phyloP scores from a whole-genome alignment of 2,329 filamentous ascomycete genomes.

The Albifimbria verrucaria region DNA sequence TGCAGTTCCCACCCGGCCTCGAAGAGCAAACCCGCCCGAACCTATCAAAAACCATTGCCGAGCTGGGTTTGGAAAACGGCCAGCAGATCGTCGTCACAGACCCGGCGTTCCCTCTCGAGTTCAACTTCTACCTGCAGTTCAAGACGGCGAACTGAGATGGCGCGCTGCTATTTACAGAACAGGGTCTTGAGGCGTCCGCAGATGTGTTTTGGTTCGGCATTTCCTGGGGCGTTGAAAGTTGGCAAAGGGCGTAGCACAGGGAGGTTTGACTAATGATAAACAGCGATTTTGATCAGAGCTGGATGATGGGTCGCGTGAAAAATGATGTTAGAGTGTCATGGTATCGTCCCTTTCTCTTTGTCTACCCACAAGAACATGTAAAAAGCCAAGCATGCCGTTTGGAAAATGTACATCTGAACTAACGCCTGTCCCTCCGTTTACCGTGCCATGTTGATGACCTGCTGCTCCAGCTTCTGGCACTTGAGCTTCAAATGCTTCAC shows the following conservation, averaged over 20 bases:
- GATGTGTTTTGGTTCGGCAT: constrained; percentile 16
- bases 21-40: constrained; percentile 84
- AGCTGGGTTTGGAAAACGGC: constrained; percentile 70
- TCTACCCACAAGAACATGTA: constrained; percentile 24
- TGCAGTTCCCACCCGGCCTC: constrained; percentile 76
- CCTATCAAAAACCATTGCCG: constrained; percentile 70
- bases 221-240: constrained; percentile 23
- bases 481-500: constrained; percentile 84
- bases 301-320: constrained; percentile 2
- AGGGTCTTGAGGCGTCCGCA: constrained; percentile 6
- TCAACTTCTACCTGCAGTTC: constrained; percentile 53
- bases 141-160: constrained; percentile 15
- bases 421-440: constrained; percentile 23
- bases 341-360: constrained; percentile 28
- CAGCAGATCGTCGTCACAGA: constrained; percentile 92
- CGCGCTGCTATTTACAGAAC: constrained; percentile 5
- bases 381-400: constrained; percentile 7
- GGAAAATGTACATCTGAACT: constrained; percentile 10
- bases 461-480: constrained; percentile 69
- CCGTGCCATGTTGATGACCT: constrained; percentile 63
- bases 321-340: constrained; percentile 20
- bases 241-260: constrained; percentile 6
- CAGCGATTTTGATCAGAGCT: constrained; percentile 28
- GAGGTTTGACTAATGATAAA: constrained; percentile 4
- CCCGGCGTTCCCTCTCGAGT: constrained; percentile 77